Base-by-base conservation (phyloP, 2,329 filamentous ascomycete species). In the Stagonosporopsis vannaccii region DNA sequence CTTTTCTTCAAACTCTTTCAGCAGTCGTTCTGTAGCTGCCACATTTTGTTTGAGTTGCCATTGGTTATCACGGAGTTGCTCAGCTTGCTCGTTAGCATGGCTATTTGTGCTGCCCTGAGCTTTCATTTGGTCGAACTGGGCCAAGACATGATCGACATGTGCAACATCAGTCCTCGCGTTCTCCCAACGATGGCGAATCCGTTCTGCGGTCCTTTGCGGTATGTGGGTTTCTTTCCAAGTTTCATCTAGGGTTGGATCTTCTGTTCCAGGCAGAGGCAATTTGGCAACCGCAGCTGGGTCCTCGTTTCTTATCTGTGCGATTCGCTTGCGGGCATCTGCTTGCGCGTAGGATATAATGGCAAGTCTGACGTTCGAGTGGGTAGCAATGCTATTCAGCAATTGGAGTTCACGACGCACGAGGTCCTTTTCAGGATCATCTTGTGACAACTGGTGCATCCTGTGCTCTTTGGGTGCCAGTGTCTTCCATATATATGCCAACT, bases 401-500 rank as follows among this genome's bases (percentile, higher is more conserved):
- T 66, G 63, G 6, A 67, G 42, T 26, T 63, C 61, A 7, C 60
- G 54, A 13, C 59, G 58, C 13, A 57, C 20, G 1, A 60, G 26
- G 5, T 65, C 60, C 25, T 65, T 66, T 13, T 62, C 59, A 1
- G 46, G 30, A 4, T 61, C 52, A 22, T 66, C 59, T 3, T 58
- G 39, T 6, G 32, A 19, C 17, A 62, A 9, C 1, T 51, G 41
- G 54, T 68, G 66, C 22, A 66, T 60, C 7, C 50, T 40, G 7
- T 63, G 20, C 51, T 70, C 67, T 37, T 59, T 68, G 17, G 51
- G 28, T 12, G 36, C 56, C 7, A 68, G 32, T 8, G 46, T 19
- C 12, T 58, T 47, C 67, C 65, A 68, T 3, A 66, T 17, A 13
- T 60, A 63, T 25, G 58, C 51, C 17, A 61, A 22, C 26, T 70